A percentile compares a stretch with the other conserved stretches of the same genome.
Evolutionary conservation across 495 filamentous ascomycete species (phyloP).

Genomic region (Friedmanniomyces endolithicus): DNA sequence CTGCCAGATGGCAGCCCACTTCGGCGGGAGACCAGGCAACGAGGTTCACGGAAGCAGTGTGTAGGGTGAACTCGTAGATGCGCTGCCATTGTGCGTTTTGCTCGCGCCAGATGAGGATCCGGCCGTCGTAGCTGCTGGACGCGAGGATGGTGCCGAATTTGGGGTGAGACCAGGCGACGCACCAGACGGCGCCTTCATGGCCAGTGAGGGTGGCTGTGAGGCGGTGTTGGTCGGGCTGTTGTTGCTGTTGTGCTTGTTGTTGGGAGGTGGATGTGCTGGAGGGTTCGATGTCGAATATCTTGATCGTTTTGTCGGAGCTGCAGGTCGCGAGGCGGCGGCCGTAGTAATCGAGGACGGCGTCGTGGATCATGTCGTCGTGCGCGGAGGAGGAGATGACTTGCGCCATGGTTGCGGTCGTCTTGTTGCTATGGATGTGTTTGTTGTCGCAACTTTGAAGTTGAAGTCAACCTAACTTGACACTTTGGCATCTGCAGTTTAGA

Average conservation of each 20-base stretch:
- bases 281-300: conserved; percentile 89
- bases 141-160: conserved; percentile 98
- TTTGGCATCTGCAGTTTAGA: no score
- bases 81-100: conserved; percentile 47
- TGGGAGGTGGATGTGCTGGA: neutral
- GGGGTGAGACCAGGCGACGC: conserved; percentile 59
- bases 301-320: conserved; percentile 95
- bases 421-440: neutral
- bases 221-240: conserved; percentile 65
- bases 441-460: neutral
- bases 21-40: conserved; percentile 96
- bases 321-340: conserved; percentile 92
- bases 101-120: conserved; percentile 97
- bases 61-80: conserved; percentile 79
- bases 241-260: neutral
- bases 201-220: conserved; percentile 42
- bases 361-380: conserved; percentile 99
- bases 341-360: conserved; percentile 97
- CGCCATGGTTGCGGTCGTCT: conserved; percentile 33
- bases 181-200: conserved; percentile 24
- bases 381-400: conserved; percentile 82
- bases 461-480: no score
- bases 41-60: conserved; percentile 91
- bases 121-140: conserved; percentile 87
- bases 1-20: conserved; percentile 84